Evolutionary conservation across 2,329 filamentous ascomycete species (phyloP).

Genomic region (Aureobasidium musti): DNA sequence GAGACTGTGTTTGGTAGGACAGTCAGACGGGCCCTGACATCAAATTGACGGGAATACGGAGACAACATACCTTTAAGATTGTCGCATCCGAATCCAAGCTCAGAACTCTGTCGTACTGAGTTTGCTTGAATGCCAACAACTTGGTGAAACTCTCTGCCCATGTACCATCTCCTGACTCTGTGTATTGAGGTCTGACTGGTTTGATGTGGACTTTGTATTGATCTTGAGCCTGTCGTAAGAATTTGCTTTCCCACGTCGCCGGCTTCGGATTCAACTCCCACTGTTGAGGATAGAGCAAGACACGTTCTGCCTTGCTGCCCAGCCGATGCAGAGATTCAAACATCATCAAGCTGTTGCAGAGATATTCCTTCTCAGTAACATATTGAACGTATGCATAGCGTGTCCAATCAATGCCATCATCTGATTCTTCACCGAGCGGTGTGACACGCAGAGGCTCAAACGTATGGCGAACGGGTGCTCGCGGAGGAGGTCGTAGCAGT

Average conservation of each 20-base stretch:
- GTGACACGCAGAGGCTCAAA: slow-evolving; percentile 23
- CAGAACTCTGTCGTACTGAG: slow-evolving; percentile 60
- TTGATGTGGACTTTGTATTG: slow-evolving; percentile 53
- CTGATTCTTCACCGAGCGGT: not conserved
- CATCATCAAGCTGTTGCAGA: slow-evolving; percentile 50
- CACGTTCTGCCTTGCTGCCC: slow-evolving; percentile 46
- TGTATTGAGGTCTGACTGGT: slow-evolving; percentile 45
- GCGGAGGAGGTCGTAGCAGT: slow-evolving; percentile 13
- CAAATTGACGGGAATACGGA: not conserved
- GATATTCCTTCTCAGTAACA: slow-evolving; percentile 46
- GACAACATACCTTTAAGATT: slow-evolving; percentile 47
- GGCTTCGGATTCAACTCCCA: slow-evolving; percentile 33
- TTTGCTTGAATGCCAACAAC: slow-evolving; percentile 67
- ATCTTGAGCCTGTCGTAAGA: slow-evolving; percentile 52
- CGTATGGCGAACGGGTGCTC: slow-evolving; percentile 7
- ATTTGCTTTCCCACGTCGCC: slow-evolving; percentile 40
- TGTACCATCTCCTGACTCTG: slow-evolving; percentile 47
- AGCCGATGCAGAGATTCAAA: slow-evolving; percentile 47
- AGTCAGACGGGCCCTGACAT: slow-evolving; percentile 2
- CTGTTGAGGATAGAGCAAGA: slow-evolving; percentile 49
- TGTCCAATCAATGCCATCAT: slow-evolving; percentile 40
- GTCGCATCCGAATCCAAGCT: slow-evolving; percentile 64
- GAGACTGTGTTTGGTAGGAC: slow-evolving; percentile 44
- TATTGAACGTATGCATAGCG: slow-evolving; percentile 49
- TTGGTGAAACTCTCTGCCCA: slow-evolving; percentile 69